phyloP scores from a whole-genome alignment of 78 protist species.

The Chrysochromulina tobinii region DNA sequence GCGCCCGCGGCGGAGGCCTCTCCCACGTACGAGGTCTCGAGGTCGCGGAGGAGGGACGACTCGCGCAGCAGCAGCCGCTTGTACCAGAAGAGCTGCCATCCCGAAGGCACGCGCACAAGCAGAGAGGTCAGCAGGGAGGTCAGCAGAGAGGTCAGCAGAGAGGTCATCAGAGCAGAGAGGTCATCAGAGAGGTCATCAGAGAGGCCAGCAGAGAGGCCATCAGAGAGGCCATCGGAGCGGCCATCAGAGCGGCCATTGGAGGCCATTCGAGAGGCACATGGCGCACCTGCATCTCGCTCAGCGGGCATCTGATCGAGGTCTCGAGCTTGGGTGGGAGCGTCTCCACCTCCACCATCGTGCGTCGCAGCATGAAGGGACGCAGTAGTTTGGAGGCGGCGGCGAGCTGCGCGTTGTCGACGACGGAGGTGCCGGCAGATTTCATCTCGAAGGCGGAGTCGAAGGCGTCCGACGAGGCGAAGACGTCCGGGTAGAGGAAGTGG shows the following conservation, averaged over 20 bases:
- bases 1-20: background rate
- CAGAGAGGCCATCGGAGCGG: no score
- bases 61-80: constrained; percentile 37
- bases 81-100: constrained; percentile 34
- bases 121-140: no score
- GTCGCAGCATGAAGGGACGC: constrained; percentile 23
- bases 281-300: constrained; percentile 25
- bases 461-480: background rate
- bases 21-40: background rate
- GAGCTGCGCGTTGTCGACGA: background rate
- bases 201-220: no score
- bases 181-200: no score
- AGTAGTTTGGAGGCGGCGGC: background rate
- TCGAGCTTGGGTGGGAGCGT: constrained; percentile 83
- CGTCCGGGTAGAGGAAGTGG: constrained; percentile 48
- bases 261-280: no score
- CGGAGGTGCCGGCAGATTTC: no score
- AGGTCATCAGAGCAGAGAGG: no score
- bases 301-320: constrained; percentile 40
- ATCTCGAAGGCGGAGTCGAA: background rate
- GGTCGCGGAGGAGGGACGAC: background rate
- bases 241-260: no score
- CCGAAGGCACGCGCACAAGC: no score
- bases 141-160: no score
- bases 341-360: constrained; percentile 38